A percentile compares a stretch with the other conserved stretches of the same genome.
These are phyloP conservation scores for Didymella sp. DNA, from an alignment of 2,329 filamentous ascomycete species.

Conservation along the genomic window DNA sequence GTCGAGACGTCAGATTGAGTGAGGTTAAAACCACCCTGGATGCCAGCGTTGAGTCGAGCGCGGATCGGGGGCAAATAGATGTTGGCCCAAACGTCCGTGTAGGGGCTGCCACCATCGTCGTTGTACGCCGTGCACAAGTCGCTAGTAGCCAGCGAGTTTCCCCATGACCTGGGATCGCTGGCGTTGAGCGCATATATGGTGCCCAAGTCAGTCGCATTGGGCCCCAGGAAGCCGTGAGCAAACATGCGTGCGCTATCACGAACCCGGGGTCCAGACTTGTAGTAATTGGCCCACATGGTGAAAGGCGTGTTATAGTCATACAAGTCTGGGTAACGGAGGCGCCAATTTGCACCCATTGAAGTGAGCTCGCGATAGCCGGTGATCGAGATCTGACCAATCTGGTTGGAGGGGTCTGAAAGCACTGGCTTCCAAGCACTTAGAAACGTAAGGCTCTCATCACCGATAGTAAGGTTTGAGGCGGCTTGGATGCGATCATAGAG, in stretches of 20 bases:
- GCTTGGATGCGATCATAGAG: conserved; percentile 58
- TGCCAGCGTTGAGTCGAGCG: conserved; percentile 61
- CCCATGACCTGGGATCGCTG: conserved; percentile 61
- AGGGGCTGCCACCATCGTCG: conserved; percentile 60
- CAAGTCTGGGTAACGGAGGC: conserved; percentile 56
- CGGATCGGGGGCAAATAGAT: conserved; percentile 63
- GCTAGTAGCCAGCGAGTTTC: conserved; percentile 69
- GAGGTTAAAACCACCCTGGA: conserved; percentile 63
- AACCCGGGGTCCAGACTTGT: conserved; percentile 60
- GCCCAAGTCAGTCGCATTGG: conserved; percentile 60
- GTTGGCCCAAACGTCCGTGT: conserved; percentile 57
- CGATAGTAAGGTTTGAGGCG: conserved; percentile 59
- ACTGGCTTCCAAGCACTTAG: conserved; percentile 65
- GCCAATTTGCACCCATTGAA: conserved; percentile 62
- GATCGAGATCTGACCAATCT: conserved; percentile 66
- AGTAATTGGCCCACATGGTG: conserved; percentile 70
- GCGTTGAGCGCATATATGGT: conserved; percentile 66
- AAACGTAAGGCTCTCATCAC: conserved; percentile 61
- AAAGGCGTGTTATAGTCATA: conserved; percentile 60
- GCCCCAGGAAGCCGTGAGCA: conserved; percentile 66
- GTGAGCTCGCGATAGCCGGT: conserved; percentile 69
- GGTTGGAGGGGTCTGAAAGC: conserved; percentile 60
- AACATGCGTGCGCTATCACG: conserved; percentile 69
- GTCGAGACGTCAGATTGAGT: conserved; percentile 61
- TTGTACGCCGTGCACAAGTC: conserved; percentile 68